Conservation (phyloP, 805 yeast genomes). For the Metschnikowia aberdeeniae region DNA sequence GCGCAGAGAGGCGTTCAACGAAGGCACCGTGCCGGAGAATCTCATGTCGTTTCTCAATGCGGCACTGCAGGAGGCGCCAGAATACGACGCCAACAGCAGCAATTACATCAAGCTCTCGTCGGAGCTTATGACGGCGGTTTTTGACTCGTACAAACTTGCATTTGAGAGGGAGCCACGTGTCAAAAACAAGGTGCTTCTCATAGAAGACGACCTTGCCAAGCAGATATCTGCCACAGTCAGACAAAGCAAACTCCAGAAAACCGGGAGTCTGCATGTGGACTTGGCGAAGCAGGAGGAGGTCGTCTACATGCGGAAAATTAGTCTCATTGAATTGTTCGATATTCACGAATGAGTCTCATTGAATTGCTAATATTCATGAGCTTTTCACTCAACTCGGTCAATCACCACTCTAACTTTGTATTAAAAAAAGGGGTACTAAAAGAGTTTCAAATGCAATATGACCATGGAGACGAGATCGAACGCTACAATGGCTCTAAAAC, state of each 20-base stretch:
- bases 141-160: slow-evolving; percentile 8
- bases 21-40: slow-evolving; percentile 10
- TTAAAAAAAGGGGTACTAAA: too few relatives aligned
- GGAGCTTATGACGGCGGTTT: slow-evolving; percentile 11
- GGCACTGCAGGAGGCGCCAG: background rate
- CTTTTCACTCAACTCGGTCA: too few relatives aligned
- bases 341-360: background rate
- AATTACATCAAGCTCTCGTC: slow-evolving; percentile 13
- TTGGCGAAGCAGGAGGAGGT: slow-evolving; percentile 13
- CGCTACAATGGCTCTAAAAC: too few relatives aligned
- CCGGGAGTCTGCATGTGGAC: slow-evolving; percentile 2
- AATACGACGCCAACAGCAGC: slow-evolving; percentile 6
- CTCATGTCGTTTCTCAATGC: slow-evolving; percentile 6
- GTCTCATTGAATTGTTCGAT: slow-evolving; percentile 13
- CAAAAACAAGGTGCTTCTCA: slow-evolving; percentile 2
- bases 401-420: too few relatives aligned
- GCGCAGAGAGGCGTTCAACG: slow-evolving; percentile 10
- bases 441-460: too few relatives aligned
- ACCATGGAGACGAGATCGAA: too few relatives aligned
- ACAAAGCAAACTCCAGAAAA: background rate
- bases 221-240: slow-evolving; percentile 1
- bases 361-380: slow-evolving; percentile 5
- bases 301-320: slow-evolving; percentile 11
- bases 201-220: slow-evolving; percentile 7
- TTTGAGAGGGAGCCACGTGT: slow-evolving; percentile 5